phyloP scores from a whole-genome alignment of 306 rosid species.

The Dryas octopetala region DNA sequence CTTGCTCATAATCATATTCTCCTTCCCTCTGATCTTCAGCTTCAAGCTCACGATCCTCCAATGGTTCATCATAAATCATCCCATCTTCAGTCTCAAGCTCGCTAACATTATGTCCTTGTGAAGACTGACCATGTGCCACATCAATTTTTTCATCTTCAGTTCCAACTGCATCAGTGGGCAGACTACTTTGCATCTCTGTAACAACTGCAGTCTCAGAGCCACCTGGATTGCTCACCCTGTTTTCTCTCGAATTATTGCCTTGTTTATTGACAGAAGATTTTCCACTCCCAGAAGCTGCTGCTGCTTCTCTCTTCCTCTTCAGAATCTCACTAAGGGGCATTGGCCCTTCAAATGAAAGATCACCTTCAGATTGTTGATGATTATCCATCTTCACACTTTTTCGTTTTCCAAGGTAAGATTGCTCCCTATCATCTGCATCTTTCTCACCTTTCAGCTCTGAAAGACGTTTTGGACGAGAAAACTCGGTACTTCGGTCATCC shows the following conservation, averaged over 20 bases:
- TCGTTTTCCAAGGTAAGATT: slow-evolving; percentile 53
- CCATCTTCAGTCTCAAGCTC: slow-evolving; percentile 58
- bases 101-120: slow-evolving; percentile 12
- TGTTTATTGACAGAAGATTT: slow-evolving; percentile 32
- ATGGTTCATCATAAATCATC: slow-evolving; percentile 45
- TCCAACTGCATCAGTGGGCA: slow-evolving; percentile 33
- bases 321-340: slow-evolving; percentile 92
- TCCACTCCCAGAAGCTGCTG: slow-evolving; percentile 36
- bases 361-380: slow-evolving; percentile 49
- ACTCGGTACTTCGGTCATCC: slow-evolving; percentile 41
- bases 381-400: slow-evolving; percentile 37
- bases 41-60: slow-evolving; percentile 62
- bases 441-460: slow-evolving; percentile 62
- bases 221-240: slow-evolving; percentile 20
- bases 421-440: slow-evolving; percentile 49
- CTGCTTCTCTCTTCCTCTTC: slow-evolving; percentile 70
- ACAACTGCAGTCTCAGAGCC: slow-evolving; percentile 21
- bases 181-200: slow-evolving; percentile 27
- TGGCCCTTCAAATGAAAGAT: slow-evolving; percentile 76
- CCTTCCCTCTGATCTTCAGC: slow-evolving; percentile 67
- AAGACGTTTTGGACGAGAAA: slow-evolving; percentile 66
- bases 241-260: slow-evolving; percentile 35
- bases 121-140: slow-evolving; percentile 31
- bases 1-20: slow-evolving; percentile 78
- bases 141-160: slow-evolving; percentile 32